Percentiles rank a stretch among this genome's conserved stretches.
Evolutionary conservation across 192 early-diverging fungal genomes (phyloP).

Genomic region (Chytriomyces hyalinus): DNA sequence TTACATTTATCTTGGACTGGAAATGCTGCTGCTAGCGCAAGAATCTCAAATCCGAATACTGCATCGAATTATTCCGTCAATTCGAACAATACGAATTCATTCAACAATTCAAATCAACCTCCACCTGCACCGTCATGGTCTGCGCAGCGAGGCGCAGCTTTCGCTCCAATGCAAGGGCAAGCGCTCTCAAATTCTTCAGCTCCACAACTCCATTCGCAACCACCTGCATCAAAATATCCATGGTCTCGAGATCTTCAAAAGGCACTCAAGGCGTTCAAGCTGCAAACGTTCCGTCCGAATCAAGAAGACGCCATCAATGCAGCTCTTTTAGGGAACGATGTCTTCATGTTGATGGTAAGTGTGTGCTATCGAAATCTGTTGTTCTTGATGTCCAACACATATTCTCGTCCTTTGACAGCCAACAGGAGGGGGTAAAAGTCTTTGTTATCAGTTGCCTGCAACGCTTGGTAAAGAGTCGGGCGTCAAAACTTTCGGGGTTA

Average conservation of each 20-base stretch:
- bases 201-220: no score
- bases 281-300: constrained; percentile 79
- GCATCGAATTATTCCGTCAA: no score
- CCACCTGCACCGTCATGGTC: no score
- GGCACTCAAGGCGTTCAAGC: constrained; percentile 72
- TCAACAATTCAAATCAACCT: no score
- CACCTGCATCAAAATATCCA: constrained; percentile 44
- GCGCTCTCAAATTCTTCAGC: no score
- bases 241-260: constrained; percentile 77
- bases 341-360: constrained; percentile 88
- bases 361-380: constrained; percentile 1
- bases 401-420: constrained; percentile 53
- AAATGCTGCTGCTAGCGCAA: no score
- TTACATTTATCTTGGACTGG: no score
- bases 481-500: constrained; percentile 73
- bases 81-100: no score
- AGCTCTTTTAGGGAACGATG: constrained; percentile 79
- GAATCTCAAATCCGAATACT: no score
- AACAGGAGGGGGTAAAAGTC: constrained; percentile 93
- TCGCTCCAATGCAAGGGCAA: no score
- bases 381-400: neutral
- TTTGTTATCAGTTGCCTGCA: constrained; percentile 92
- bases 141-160: no score
- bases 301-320: constrained; percentile 91
- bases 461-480: constrained; percentile 54